These are phyloP conservation scores for Hanseniaspora lindneri DNA, from an alignment of 805 yeast species.

Conservation along the genomic window DNA sequence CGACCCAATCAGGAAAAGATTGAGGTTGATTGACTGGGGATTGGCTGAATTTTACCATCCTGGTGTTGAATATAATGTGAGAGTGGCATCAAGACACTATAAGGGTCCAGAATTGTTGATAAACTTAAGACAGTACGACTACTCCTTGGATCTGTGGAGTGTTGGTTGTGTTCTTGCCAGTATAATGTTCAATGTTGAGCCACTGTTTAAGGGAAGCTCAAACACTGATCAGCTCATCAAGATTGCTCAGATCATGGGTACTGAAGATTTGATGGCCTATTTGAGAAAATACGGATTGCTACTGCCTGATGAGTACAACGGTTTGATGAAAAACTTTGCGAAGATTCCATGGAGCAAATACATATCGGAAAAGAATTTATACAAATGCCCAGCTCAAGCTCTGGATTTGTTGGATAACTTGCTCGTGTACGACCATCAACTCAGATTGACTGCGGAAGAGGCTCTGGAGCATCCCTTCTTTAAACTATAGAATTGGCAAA, in stretches of 20 bases:
- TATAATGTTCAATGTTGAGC: conserved; percentile 78
- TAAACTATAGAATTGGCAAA: conserved; percentile 30
- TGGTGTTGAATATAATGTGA: conserved; percentile 77
- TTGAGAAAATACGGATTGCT: conserved; percentile 55
- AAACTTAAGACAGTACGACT: conserved; percentile 73
- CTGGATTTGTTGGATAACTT: conserved; percentile 63
- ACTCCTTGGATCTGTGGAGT: conserved; percentile 82
- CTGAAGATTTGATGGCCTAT: conserved; percentile 59
- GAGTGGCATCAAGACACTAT: conserved; percentile 84
- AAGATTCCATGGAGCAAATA: conserved; percentile 59
- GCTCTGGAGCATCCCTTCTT: conserved; percentile 72
- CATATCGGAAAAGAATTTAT: conserved; percentile 42
- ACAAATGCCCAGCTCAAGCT: conserved; percentile 41
- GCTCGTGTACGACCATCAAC: conserved; percentile 75
- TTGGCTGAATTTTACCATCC: conserved; percentile 86
- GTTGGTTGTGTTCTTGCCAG: conserved; percentile 86
- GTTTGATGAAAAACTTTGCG: conserved; percentile 50
- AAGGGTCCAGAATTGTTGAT: conserved; percentile 86
- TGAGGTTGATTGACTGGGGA: conserved; percentile 89
- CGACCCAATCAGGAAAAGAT: conserved; percentile 50
- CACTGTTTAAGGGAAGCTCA: conserved; percentile 83
- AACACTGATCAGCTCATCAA: conserved; percentile 86
- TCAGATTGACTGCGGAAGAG: conserved; percentile 76
- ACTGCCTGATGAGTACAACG: conserved; percentile 69
- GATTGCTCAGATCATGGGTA: conserved; percentile 78